Base-by-base conservation (phyloP, 306 rosid genomes). In the Vachellia pachyceras region DNA sequence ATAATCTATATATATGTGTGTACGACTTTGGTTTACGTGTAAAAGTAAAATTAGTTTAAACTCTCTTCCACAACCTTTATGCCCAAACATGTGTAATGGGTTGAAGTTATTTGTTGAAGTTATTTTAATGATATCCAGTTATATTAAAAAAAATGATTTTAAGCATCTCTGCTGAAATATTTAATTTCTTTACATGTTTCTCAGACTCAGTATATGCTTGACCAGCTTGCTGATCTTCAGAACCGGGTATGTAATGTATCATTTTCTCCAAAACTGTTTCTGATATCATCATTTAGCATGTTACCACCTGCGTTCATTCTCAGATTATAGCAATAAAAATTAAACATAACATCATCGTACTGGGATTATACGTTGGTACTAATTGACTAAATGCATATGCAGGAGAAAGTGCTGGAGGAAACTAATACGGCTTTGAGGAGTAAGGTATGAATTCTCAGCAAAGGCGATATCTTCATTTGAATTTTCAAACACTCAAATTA, bases 181-280 rank as follows among this genome's bases (percentile, higher is more conserved):
- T 49, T 29, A 29, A 29, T 29, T 52, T 40, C 6, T 72, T 12
- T 60, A 39, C 20, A 41, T 70, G 61, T 14, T 54, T 84, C 74
- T 39, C 92, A 92, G 97, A 92, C 95, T 78, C 92, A 89, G 66
- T 83, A 75, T 81, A 86, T 92, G 90, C 89, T 91, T 64, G 91
- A 89, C 50, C 97, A 94, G 84, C 95, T 94, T 72, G 76, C 86
- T 58, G 94, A 90, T 84, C 98, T 94, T 81, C 96, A 94, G 74
- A 86, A 79, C 78, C 88, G 85, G 91, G 98, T n/a, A n/a, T n/a
- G n/a, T n/a, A n/a, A n/a, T 94, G 88, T 18, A 3, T 20, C 29
- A 22, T 40, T 64, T 41, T 70, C 66, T 11, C 11, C 23, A 7
- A 15, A 60, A 52, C 7, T 33, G 45, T 35, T 47, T 39, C 11